phyloP scores from a whole-genome alignment of 2,329 filamentous ascomycete genomes.

The Dichotomopilus funicola region DNA sequence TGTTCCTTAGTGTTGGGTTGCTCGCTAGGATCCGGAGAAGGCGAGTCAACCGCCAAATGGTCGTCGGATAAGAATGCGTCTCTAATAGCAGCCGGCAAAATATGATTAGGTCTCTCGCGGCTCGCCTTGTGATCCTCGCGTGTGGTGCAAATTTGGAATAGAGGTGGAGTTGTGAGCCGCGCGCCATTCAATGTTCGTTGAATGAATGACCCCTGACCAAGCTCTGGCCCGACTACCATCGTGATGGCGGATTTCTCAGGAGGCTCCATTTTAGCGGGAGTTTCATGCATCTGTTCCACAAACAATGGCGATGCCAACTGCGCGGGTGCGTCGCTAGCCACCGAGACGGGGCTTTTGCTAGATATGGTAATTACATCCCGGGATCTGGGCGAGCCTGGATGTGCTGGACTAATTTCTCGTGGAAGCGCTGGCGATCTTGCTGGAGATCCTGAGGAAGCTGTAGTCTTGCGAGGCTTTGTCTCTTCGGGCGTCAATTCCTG shows the following conservation, averaged over 20 bases:
- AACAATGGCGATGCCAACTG: constrained; percentile 3
- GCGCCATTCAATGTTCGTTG: no score
- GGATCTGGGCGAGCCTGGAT: neutral
- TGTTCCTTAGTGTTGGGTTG: neutral
- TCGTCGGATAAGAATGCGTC: constrained; percentile 1
- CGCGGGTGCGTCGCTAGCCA: neutral
- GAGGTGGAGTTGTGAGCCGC: neutral
- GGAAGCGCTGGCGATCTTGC: neutral
- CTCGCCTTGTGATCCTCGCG: neutral
- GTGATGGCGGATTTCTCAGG: no score
- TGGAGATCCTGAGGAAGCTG: no score
- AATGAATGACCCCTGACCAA: no score
- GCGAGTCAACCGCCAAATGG: neutral
- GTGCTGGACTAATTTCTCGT: neutral
- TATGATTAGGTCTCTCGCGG: neutral
- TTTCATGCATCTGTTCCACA: neutral
- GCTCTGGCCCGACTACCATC: no score
- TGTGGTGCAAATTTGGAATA: neutral
- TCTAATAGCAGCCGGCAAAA: neutral
- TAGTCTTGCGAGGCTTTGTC: no score
- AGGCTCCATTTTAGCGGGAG: neutral
- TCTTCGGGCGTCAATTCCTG: no score
- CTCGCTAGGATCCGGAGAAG: neutral
- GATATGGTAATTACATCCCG: neutral
- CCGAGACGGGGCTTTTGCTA: neutral